These are phyloP conservation scores for Xylariaceae sp. DNA, from an alignment of 2,329 filamentous ascomycete genomes.

Conservation along the genomic window DNA sequence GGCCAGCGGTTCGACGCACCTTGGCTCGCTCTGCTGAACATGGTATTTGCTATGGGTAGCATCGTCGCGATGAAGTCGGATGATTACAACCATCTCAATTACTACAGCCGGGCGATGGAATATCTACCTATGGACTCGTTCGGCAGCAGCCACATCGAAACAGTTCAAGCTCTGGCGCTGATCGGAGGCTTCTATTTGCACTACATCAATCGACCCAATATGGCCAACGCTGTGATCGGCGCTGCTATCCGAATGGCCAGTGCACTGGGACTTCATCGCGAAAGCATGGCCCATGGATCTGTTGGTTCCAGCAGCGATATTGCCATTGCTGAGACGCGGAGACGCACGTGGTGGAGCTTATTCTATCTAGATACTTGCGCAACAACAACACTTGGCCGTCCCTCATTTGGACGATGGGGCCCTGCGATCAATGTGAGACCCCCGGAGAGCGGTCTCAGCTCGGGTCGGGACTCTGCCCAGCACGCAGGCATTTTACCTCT, in stretches of 20 bases:
- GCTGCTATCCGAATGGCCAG: constrained; percentile 72
- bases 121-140: constrained; percentile 64
- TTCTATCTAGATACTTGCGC: constrained; percentile 74
- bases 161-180: constrained; percentile 65
- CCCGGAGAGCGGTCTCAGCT: constrained; percentile 51
- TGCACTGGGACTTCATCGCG: constrained; percentile 66
- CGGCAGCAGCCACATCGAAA: constrained; percentile 68
- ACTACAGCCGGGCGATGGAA: constrained; percentile 65
- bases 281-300: constrained; percentile 43
- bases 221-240: constrained; percentile 69
- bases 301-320: constrained; percentile 38
- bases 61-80: constrained; percentile 63
- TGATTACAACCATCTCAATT: constrained; percentile 65
- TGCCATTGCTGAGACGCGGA: constrained; percentile 55
- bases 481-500: constrained; percentile 65
- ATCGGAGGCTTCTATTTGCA: constrained; percentile 75
- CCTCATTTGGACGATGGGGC: constrained; percentile 64
- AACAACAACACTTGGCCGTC: constrained; percentile 65
- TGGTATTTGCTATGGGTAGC: constrained; percentile 72
- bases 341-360: constrained; percentile 71
- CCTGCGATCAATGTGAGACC: constrained; percentile 63
- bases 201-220: constrained; percentile 73
- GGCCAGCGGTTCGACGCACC: constrained; percentile 61
- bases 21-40: constrained; percentile 71
- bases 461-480: constrained; percentile 49